Evolutionary conservation across 306 rosid genomes (phyloP).

Genomic region (Lagenaria siceraria): DNA sequence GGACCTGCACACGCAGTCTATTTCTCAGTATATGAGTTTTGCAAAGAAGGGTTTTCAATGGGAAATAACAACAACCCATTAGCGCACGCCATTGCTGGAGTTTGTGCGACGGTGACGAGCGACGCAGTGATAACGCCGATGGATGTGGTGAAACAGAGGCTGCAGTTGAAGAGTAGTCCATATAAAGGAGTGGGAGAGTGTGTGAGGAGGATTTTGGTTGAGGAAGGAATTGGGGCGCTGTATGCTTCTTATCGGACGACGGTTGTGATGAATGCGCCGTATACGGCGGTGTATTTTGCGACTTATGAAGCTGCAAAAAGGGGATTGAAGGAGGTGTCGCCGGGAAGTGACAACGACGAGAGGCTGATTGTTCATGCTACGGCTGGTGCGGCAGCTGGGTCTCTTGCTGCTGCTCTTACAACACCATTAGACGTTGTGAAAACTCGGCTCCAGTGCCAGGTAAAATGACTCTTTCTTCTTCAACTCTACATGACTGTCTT

Average conservation of each 20-base stretch:
- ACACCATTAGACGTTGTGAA: constrained; percentile 80
- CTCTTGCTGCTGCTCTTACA: constrained; percentile 51
- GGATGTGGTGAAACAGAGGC: constrained; percentile 93
- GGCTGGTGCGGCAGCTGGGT: constrained; percentile 71
- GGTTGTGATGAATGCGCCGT: constrained; percentile 78
- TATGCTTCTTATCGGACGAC: constrained; percentile 77
- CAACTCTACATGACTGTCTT: no score
- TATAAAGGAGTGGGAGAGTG: constrained; percentile 69
- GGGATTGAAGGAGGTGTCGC: constrained; percentile 36
- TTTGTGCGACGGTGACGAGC: constrained; percentile 62
- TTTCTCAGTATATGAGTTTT: constrained; percentile 60
- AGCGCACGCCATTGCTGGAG: constrained; percentile 59
- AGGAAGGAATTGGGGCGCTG: constrained; percentile 68
- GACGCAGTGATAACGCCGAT: constrained; percentile 83
- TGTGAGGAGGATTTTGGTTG: constrained; percentile 50
- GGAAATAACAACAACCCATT: constrained; percentile 32
- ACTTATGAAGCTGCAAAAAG: constrained; percentile 57
- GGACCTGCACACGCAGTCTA: constrained; percentile 93
- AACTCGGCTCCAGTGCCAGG: constrained; percentile 86
- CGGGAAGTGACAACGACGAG: constrained; percentile 36
- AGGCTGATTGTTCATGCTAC: constrained; percentile 61
- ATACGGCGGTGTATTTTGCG: constrained; percentile 59
- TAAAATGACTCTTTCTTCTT: neutral
- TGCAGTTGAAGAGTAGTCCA: constrained; percentile 60
- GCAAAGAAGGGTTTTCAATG: constrained; percentile 35